Conservation (phyloP, 306 rosid genomes). For the Aeschynomene evenia region DNA sequence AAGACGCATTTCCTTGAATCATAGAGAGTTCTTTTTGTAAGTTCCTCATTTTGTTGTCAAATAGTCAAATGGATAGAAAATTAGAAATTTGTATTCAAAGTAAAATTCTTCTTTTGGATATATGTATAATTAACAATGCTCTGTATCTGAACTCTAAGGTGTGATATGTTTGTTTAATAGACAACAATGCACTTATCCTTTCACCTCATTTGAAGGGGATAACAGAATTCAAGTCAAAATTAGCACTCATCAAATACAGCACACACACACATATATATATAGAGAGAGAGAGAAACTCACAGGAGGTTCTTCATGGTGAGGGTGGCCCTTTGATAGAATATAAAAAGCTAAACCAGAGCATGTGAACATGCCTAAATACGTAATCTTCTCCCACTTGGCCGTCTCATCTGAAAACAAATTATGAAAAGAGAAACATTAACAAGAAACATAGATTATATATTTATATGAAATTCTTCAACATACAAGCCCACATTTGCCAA, state of each 20-base stretch:
- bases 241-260: background rate
- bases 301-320: constrained; percentile 60
- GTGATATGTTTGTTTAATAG: background rate
- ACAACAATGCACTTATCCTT: background rate
- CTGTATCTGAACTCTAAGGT: background rate
- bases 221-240: background rate
- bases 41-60: background rate
- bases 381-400: constrained; percentile 96
- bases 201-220: background rate
- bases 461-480: constrained; percentile 2
- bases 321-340: constrained; percentile 78
- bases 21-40: background rate
- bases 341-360: constrained; percentile 59
- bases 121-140: background rate
- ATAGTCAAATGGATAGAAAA: background rate
- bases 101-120: background rate
- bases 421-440: background rate
- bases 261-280: background rate
- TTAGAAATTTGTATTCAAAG: background rate
- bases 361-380: constrained; percentile 69
- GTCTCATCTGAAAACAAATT: constrained; percentile 59
- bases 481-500: background rate
- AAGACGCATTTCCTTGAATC: background rate
- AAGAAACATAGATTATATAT: background rate
- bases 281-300: constrained; percentile 44